A percentile compares a stretch with the other conserved stretches of the same genome.
These are phyloP conservation scores for Arabidopsis lyrata DNA, from an alignment of 441 rosid species.

Conservation along the genomic window DNA sequence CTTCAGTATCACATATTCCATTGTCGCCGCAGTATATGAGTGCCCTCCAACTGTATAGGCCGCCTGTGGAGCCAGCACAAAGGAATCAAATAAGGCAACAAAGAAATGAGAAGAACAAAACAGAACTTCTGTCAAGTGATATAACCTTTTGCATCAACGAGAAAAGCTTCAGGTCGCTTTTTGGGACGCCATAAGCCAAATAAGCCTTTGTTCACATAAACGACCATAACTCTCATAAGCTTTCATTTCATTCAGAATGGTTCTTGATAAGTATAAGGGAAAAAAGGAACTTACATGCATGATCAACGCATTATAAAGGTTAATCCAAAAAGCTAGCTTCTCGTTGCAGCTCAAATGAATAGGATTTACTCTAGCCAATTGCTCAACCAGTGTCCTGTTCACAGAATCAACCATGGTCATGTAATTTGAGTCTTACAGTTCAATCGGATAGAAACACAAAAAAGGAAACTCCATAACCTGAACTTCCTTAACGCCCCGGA, in stretches of 20 bases:
- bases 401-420: slow-evolving; percentile 38
- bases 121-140: slow-evolving; percentile 23
- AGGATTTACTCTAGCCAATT: slow-evolving; percentile 67
- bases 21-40: slow-evolving; percentile 78
- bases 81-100: slow-evolving; percentile 2
- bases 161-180: slow-evolving; percentile 86
- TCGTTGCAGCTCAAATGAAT: slow-evolving; percentile 67
- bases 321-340: slow-evolving; percentile 84
- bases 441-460: not conserved
- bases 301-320: slow-evolving; percentile 71
- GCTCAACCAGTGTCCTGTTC: slow-evolving; percentile 65
- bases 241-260: slow-evolving; percentile 8
- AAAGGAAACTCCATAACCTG: slow-evolving; percentile 51
- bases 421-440: slow-evolving; percentile 6
- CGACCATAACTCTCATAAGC: slow-evolving; percentile 32
- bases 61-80: slow-evolving; percentile 56
- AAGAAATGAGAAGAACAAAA: slow-evolving; percentile 21
- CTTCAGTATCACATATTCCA: slow-evolving; percentile 80
- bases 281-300: slow-evolving; percentile 66
- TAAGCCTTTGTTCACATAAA: slow-evolving; percentile 58
- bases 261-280: slow-evolving; percentile 27
- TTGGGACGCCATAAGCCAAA: slow-evolving; percentile 92
- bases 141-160: slow-evolving; percentile 91
- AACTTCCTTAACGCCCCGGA: slow-evolving; percentile 72
- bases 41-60: slow-evolving; percentile 92